Evolutionary conservation across 306 rosid species (phyloP).

Genomic region (Ammopiptanthus mongolicus): DNA sequence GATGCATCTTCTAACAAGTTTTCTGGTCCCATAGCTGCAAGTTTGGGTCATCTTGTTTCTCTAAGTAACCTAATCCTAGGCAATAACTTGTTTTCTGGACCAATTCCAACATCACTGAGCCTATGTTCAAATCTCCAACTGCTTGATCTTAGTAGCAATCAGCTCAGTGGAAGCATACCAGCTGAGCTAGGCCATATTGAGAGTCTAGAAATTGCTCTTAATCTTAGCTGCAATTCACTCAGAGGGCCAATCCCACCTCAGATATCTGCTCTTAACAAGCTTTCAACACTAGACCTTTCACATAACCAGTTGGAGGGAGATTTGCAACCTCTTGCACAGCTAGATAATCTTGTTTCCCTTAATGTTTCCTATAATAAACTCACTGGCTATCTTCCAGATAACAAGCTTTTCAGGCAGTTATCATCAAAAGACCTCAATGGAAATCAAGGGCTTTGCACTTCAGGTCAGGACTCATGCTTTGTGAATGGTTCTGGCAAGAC

Average conservation of each 20-base stretch:
- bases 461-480: constrained; percentile 62
- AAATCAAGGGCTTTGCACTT: constrained; percentile 68
- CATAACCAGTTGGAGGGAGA: constrained; percentile 79
- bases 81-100: constrained; percentile 66
- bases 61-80: constrained; percentile 68
- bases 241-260: constrained; percentile 68
- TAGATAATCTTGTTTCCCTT: constrained; percentile 81
- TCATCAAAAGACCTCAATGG: constrained; percentile 61
- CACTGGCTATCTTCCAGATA: constrained; percentile 77
- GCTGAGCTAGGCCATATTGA: constrained; percentile 56
- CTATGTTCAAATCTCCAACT: constrained; percentile 70
- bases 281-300: constrained; percentile 76
- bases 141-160: constrained; percentile 86
- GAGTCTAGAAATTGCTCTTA: constrained; percentile 76
- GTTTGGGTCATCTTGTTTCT: constrained; percentile 64
- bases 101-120: constrained; percentile 67
- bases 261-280: constrained; percentile 70
- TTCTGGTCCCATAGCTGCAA: constrained; percentile 55
- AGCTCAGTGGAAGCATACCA: constrained; percentile 64
- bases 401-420: constrained; percentile 73
- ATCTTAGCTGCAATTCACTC: constrained; percentile 73
- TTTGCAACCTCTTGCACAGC: constrained; percentile 52
- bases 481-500: constrained; percentile 31
- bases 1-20: constrained; percentile 68
- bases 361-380: constrained; percentile 81